These are phyloP conservation scores for Aspergillus avenaceus DNA, from an alignment of 495 filamentous ascomycete species.

Conservation along the genomic window DNA sequence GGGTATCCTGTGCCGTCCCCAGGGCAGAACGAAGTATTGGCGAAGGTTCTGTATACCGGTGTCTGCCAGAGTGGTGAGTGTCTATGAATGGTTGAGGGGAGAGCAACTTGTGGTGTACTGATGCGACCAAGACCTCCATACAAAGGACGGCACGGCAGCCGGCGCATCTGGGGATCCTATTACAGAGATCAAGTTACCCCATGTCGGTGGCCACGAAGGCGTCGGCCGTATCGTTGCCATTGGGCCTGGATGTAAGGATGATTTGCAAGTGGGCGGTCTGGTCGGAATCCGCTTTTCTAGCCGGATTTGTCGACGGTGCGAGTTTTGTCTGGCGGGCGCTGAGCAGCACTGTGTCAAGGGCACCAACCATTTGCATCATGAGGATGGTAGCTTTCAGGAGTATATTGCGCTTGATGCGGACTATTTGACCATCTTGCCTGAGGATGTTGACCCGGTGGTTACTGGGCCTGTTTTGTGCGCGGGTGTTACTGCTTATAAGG, in stretches of 20 bases:
- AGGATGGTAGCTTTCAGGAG: slow-evolving; percentile 46
- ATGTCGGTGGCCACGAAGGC: slow-evolving; percentile 49
- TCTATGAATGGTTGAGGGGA: no score
- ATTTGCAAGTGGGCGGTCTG: slow-evolving; percentile 34
- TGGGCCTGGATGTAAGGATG: slow-evolving; percentile 26
- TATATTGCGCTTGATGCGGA: slow-evolving; percentile 45
- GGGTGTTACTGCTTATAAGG: slow-evolving; percentile 37
- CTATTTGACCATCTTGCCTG: slow-evolving; percentile 41
- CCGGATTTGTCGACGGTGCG: slow-evolving; percentile 44
- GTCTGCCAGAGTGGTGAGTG: slow-evolving; percentile 46
- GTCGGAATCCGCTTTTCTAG: slow-evolving; percentile 46
- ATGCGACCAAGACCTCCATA: slow-evolving; percentile 39
- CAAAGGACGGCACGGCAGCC: slow-evolving; percentile 41
- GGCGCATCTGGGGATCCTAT: slow-evolving; percentile 41
- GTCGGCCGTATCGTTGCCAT: slow-evolving; percentile 40
- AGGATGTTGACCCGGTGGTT: slow-evolving; percentile 40
- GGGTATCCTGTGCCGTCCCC: slow-evolving; percentile 45
- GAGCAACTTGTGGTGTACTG: not conserved
- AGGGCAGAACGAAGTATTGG: slow-evolving; percentile 43
- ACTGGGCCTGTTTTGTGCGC: slow-evolving; percentile 46
- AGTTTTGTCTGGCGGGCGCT: slow-evolving; percentile 43
- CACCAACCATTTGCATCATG: slow-evolving; percentile 48
- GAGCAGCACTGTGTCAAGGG: slow-evolving; percentile 43
- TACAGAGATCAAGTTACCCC: slow-evolving; percentile 44
- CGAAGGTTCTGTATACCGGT: slow-evolving; percentile 45